Evolutionary conservation across 345 rosid species (phyloP).

Genomic region (Salix suchowensis): DNA sequence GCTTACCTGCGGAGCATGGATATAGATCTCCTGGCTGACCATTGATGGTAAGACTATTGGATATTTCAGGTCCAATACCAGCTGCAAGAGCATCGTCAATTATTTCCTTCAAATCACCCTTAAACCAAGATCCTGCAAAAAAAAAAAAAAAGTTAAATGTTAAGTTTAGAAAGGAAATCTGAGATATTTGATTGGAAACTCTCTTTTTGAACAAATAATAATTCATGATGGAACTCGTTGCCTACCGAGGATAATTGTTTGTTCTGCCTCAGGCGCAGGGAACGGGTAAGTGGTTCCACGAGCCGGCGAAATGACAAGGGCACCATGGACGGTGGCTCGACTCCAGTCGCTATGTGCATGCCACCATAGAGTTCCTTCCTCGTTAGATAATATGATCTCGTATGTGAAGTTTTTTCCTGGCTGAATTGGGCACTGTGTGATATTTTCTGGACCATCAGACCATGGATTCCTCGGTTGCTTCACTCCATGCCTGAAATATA

Average conservation of each 20-base stretch:
- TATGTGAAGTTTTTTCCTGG: slow-evolving; percentile 69
- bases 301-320: slow-evolving; percentile 24
- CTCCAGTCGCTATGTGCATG: slow-evolving; percentile 87
- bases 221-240: background rate
- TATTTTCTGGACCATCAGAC: slow-evolving; percentile 84
- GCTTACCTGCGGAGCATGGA: slow-evolving; percentile 24
- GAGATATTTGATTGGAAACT: too few relatives aligned
- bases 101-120: slow-evolving; percentile 26
- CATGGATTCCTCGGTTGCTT: slow-evolving; percentile 73
- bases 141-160: too few relatives aligned
- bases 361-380: slow-evolving; percentile 95
- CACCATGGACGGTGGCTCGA: slow-evolving; percentile 85
- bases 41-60: slow-evolving; percentile 37
- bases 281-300: slow-evolving; percentile 6
- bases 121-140: slow-evolving; percentile 32
- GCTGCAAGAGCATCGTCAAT: slow-evolving; percentile 9
- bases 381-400: slow-evolving; percentile 40
- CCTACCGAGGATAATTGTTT: slow-evolving; percentile 13
- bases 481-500: slow-evolving; percentile 50
- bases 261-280: background rate
- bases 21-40: slow-evolving; percentile 38
- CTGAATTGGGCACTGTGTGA: slow-evolving; percentile 80
- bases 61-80: slow-evolving; percentile 38
- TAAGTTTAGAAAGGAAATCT: too few relatives aligned
- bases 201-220: too few relatives aligned